Percentiles rank a stretch among this genome's conserved stretches.
These are phyloP conservation scores for Olyra latifolia DNA, from an alignment of 176 grass and related monocot genomes.

Conservation along the genomic window DNA sequence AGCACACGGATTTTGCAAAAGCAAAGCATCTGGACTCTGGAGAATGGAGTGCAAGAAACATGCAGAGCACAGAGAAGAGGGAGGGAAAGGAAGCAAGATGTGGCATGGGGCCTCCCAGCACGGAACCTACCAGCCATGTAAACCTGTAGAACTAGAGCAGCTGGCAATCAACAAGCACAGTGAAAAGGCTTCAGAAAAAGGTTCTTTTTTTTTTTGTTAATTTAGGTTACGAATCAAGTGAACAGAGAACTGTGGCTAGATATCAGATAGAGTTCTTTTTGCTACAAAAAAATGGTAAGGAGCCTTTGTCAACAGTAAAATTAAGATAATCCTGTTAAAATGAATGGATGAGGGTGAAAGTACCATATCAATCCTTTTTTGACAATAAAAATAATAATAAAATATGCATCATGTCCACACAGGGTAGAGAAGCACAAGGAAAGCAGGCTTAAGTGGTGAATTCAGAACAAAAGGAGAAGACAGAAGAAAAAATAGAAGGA, in stretches of 20 bases:
- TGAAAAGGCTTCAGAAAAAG: background rate
- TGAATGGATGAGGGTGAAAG: constrained; percentile 3
- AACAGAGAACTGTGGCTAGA: background rate
- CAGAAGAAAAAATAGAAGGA: background rate
- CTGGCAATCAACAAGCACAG: background rate
- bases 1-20: background rate
- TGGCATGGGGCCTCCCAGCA: constrained; percentile 3
- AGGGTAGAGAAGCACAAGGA: background rate
- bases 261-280: background rate
- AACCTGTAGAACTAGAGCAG: constrained; percentile 19
- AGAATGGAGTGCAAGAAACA: background rate
- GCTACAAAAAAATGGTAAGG: background rate
- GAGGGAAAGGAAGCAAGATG: background rate
- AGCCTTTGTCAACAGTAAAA: background rate
- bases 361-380: background rate
- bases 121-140: constrained; percentile 16
- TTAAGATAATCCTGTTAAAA: background rate
- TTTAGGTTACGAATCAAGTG: background rate
- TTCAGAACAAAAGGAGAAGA: background rate
- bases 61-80: background rate
- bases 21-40: background rate
- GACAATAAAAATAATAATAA: background rate
- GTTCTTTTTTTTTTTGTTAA: background rate
- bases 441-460: background rate
- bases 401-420: background rate